Evolutionary conservation across 2,329 filamentous ascomycete species (phyloP).

Genomic region (Cryphonectria carpinicola): DNA sequence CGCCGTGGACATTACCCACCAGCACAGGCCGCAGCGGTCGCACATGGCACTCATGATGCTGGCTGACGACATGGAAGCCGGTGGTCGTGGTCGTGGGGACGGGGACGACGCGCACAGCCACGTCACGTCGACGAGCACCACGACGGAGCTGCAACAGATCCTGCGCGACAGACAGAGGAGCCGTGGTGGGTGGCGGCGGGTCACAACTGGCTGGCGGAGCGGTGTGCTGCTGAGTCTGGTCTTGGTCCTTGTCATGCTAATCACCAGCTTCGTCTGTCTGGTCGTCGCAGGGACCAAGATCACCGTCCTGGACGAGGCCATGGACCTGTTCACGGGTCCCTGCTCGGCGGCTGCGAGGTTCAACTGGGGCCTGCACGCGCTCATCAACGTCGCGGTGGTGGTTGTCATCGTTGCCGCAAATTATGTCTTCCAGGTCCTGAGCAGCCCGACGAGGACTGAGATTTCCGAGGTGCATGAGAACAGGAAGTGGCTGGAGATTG

Average conservation of each 20-base stretch:
- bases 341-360: conserved; percentile 44
- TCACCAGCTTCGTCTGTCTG: conserved; percentile 37
- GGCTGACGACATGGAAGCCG: conserved; percentile 22
- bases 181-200: conserved; percentile 28
- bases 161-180: conserved; percentile 21
- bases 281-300: conserved; percentile 43
- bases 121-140: conserved; percentile 24
- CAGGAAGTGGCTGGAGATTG: conserved; percentile 56
- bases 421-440: conserved; percentile 58
- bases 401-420: conserved; percentile 53
- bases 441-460: conserved; percentile 56
- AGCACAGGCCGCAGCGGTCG: conserved; percentile 38
- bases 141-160: conserved; percentile 30
- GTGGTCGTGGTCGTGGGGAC: not conserved
- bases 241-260: conserved; percentile 38
- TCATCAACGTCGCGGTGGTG: conserved; percentile 49
- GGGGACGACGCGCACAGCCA: conserved; percentile 15
- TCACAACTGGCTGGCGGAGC: conserved; percentile 51
- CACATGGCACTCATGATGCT: conserved; percentile 41
- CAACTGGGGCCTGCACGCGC: conserved; percentile 47
- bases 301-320: conserved; percentile 40
- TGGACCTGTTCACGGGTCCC: conserved; percentile 44
- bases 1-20: conserved; percentile 38
- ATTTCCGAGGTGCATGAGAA: conserved; percentile 50
- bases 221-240: conserved; percentile 50